These are phyloP conservation scores for Stemphylium vesicarium DNA, from an alignment of 2,329 filamentous ascomycete species.

Conservation along the genomic window DNA sequence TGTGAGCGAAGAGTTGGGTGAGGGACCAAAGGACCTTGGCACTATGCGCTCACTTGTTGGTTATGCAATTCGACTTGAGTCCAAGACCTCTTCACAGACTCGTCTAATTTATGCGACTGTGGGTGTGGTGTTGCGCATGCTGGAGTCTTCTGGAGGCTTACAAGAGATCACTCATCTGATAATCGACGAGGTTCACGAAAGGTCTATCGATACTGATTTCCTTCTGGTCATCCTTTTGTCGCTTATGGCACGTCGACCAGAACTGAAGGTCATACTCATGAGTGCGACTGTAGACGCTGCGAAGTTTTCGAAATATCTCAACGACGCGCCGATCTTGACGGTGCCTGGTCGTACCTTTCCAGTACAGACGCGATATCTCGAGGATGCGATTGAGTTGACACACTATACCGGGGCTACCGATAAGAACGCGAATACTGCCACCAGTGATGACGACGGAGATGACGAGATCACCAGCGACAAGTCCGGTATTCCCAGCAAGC, in stretches of 20 bases:
- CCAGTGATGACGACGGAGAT: slow-evolving; percentile 55
- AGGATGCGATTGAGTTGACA: slow-evolving; percentile 90
- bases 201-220: slow-evolving; percentile 91
- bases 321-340: slow-evolving; percentile 82
- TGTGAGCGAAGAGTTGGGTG: slow-evolving; percentile 93
- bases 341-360: slow-evolving; percentile 95
- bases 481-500: slow-evolving; percentile 66
- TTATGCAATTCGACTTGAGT: slow-evolving; percentile 92
- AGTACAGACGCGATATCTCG: slow-evolving; percentile 84
- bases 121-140: slow-evolving; percentile 96
- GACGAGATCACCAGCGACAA: slow-evolving; percentile 57
- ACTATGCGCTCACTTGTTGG: slow-evolving; percentile 84
- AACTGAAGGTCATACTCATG: slow-evolving; percentile 94
- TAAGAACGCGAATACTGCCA: slow-evolving; percentile 59
- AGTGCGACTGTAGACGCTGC: slow-evolving; percentile 95
- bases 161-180: slow-evolving; percentile 91
- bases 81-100: slow-evolving; percentile 81
- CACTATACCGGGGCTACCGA: slow-evolving; percentile 62
- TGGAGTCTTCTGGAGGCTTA: slow-evolving; percentile 86
- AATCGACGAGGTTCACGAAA: slow-evolving; percentile 97
- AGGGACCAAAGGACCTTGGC: slow-evolving; percentile 80
- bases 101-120: slow-evolving; percentile 86
- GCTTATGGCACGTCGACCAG: slow-evolving; percentile 74
- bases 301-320: slow-evolving; percentile 87
- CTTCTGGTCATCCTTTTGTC: slow-evolving; percentile 89